Conservation (phyloP, 371 early-diverging fungal genomes). For the Gilbertella persicaria region DNA sequence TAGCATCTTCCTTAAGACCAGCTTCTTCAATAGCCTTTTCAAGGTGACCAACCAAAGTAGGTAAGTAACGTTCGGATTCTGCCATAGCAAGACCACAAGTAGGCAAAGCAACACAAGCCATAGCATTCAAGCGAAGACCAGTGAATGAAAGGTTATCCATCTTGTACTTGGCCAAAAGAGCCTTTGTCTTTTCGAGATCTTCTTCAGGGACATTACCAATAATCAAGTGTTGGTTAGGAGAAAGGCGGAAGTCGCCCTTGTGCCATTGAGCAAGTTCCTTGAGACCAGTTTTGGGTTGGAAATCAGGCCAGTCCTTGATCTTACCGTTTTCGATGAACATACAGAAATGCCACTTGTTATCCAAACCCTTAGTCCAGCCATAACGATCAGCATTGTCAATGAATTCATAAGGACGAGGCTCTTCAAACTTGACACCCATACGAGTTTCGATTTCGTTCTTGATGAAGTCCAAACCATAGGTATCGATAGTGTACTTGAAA, state of each 20-base stretch:
- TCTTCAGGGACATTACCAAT: slow-evolving; percentile 76
- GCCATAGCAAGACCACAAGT: slow-evolving; percentile 96
- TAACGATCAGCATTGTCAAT: slow-evolving; percentile 88
- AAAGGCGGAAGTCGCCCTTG: slow-evolving; percentile 81
- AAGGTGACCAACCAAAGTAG: slow-evolving; percentile 74
- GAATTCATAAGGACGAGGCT: slow-evolving; percentile 71
- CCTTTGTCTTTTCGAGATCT: slow-evolving; percentile 72
- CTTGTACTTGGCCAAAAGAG: slow-evolving; percentile 73
- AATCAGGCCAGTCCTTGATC: slow-evolving; percentile 83
- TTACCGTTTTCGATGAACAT: slow-evolving; percentile 92
- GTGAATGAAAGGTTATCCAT: slow-evolving; percentile 80
- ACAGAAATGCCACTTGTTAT: slow-evolving; percentile 82
- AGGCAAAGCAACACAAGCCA: slow-evolving; percentile 95
- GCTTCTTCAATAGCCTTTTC: slow-evolving; percentile 77
- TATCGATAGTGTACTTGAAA: slow-evolving; percentile 95
- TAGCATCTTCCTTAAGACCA: slow-evolving; percentile 84
- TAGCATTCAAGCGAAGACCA: slow-evolving; percentile 83
- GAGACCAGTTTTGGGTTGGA: slow-evolving; percentile 77
- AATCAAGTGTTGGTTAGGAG: slow-evolving; percentile 90
- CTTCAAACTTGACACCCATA: slow-evolving; percentile 70
- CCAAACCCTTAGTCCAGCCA: slow-evolving; percentile 82
- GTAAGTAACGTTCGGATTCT: slow-evolving; percentile 94
- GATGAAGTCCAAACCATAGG: slow-evolving; percentile 90
- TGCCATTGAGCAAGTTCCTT: slow-evolving; percentile 79
- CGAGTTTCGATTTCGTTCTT: slow-evolving; percentile 80